Percentiles rank a stretch among this genome's conserved stretches.
Evolutionary conservation across 2,329 filamentous ascomycete species (phyloP).

Genomic region (Scedosporium boydii): DNA sequence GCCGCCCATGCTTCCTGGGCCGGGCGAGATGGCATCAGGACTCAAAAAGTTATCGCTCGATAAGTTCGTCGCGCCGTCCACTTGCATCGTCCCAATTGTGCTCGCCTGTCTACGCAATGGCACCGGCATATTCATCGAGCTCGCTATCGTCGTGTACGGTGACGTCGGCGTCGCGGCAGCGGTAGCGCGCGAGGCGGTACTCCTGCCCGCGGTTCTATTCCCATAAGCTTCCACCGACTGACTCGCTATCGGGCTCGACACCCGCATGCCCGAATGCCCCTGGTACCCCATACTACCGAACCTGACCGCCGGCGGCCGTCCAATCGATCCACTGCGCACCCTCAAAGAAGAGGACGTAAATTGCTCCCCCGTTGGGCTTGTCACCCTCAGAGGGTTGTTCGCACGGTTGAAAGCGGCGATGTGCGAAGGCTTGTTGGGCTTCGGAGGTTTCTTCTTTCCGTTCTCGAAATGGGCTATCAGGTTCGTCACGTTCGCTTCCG

Average conservation of each 20-base stretch:
- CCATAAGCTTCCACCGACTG: constrained; percentile 2
- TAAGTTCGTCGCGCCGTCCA: not conserved
- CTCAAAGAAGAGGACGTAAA: constrained; percentile 1
- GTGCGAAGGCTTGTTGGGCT: constrained; percentile 3
- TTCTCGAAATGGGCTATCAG: constrained; percentile 11
- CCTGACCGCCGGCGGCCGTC: not conserved
- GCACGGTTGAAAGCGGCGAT: constrained; percentile 3
- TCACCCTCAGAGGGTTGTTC: constrained; percentile 1
- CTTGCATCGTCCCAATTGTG: not conserved
- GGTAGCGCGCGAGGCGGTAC: not conserved
- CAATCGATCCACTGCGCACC: constrained; percentile 4
- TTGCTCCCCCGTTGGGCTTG: constrained; percentile 4
- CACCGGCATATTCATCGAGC: constrained; percentile 2
- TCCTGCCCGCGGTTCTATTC: not conserved
- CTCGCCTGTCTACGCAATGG: not conserved
- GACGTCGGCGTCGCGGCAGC: not conserved
- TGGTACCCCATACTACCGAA: constrained; percentile 6
- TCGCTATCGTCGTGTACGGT: not conserved
- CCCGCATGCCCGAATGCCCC: constrained; percentile 2
- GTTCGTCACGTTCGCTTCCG: constrained; percentile 8
- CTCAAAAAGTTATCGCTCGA: not conserved
- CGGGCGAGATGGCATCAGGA: not conserved
- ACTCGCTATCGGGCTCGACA: constrained; percentile 1
- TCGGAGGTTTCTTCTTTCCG: constrained; percentile 5
- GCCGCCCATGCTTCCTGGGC: not conserved